Evolutionary conservation across 1,139 yeast species (phyloP), one percentile per base, ranked within the genome.

Genomic region (Yamadazyma jaroonii): DNA sequence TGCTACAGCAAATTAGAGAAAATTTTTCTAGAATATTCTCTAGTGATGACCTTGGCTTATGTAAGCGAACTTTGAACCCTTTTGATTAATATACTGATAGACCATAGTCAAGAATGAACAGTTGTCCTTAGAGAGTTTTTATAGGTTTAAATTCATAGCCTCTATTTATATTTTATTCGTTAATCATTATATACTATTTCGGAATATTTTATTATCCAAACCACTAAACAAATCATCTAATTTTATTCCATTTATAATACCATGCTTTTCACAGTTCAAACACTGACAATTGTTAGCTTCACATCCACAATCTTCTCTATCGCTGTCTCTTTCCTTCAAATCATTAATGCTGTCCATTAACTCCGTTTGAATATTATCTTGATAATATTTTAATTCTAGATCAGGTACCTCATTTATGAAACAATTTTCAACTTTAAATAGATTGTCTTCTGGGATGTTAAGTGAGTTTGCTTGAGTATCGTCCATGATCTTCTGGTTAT

Each of bases 261-360:
- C 80, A 50, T 77, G 83, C 2, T 67, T 58, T 41, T 69, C 79
- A 56, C 82, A 77, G 45, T 76, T 72, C 27, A 62, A 56, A 50
- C 83, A 77, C 25, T 62, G 71, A 52, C 83, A 77, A 4, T 62
- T 60, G 25, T 69, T 69, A 1, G 64, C 57, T 0, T 71, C 59
- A 55, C 83, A 77, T 4, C 53, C 46, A 45, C 82, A 77, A 10
- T 45, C 52, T 21, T 32, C 32, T 10, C 6, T 30, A 21, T 29
- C 32, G 10, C 26, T 33, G 7, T 25, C 22, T 12, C 13, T 17
- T 24, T 25, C 9, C 22, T 14, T n/a, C 4, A 31, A 5, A n/a
- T 29, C 23, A 15, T 27, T 27, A 9, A 27, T 27, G 11, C 29
- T 27, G 15, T n/a, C 10, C 14, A 21, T 22, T 6, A 31, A 14